These are phyloP conservation scores for Penicillium flavigenum DNA, from an alignment of 495 filamentous ascomycete genomes.

Conservation along the genomic window DNA sequence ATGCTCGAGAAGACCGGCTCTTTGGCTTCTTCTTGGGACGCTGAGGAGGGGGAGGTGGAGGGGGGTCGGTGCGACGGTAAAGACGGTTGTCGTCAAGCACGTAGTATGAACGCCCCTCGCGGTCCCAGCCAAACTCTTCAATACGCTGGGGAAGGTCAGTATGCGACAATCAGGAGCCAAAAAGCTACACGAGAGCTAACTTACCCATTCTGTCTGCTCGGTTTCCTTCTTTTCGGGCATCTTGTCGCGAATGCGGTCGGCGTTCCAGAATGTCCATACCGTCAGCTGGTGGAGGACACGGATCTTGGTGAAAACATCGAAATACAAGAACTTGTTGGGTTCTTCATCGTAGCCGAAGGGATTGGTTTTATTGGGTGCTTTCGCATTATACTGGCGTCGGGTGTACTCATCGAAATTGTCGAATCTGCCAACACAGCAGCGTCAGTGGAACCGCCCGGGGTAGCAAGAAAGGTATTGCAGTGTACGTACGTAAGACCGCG, in stretches of 20 bases:
- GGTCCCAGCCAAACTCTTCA: slow-evolving; percentile 87
- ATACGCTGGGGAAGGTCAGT: slow-evolving; percentile 65
- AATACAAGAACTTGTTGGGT: slow-evolving; percentile 70
- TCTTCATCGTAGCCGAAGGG: slow-evolving; percentile 81
- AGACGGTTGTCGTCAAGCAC: slow-evolving; percentile 92
- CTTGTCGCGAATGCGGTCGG: slow-evolving; percentile 80
- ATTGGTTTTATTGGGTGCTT: slow-evolving; percentile 70
- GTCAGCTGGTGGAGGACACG: slow-evolving; percentile 85
- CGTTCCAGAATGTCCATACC: slow-evolving; percentile 83
- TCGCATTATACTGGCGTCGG: slow-evolving; percentile 81
- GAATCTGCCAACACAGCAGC: slow-evolving; percentile 48
- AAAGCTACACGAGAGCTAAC: slow-evolving; percentile 22
- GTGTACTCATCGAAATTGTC: slow-evolving; percentile 95
- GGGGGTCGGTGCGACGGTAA: slow-evolving; percentile 76
- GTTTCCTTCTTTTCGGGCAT: slow-evolving; percentile 78
- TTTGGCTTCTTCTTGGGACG: slow-evolving; percentile 71
- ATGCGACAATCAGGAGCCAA: background rate
- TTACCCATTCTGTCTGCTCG: slow-evolving; percentile 83
- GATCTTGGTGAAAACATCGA: slow-evolving; percentile 86
- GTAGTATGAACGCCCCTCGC: slow-evolving; percentile 78
- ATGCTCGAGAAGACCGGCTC: slow-evolving; percentile 67
- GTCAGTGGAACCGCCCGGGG: slow-evolving; percentile 4
- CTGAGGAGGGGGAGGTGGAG: slow-evolving; percentile 52
- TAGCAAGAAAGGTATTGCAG: background rate
- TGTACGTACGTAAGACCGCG: slow-evolving; percentile 78